Base-by-base conservation (phyloP, 306 rosid genomes). In the Aeschynomene evenia region DNA sequence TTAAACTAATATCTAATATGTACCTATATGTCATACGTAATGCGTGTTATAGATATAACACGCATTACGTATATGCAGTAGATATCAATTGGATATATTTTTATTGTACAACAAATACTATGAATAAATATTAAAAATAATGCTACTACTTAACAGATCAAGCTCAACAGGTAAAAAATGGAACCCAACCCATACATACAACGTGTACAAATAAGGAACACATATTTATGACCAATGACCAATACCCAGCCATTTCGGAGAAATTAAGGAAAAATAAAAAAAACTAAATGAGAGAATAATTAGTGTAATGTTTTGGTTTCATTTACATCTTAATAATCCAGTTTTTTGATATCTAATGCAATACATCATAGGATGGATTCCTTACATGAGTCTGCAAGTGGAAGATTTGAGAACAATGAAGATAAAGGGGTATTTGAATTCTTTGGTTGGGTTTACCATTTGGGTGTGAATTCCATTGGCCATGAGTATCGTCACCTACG, bases 391-490 rank as follows among this genome's bases (percentile, higher is more conserved):
- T 16, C 71, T 1, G 33, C 51, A 2, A 13, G 36, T 31, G 68
- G 34, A 1, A 56, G 80, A 33, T 23, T 57, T 3, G 86, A 80
- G 11, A 63, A 82, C 49, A 16, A 71, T 15, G 90, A 70, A 45
- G 90, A 84, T 26, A 78, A 78, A 73, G 71, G 79, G 15, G 57
- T 61, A 18, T 92, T 77, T 22, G 91, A 86, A 74, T 89, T 61
- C 72, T 89, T 80, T 49, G 98, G 98, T 7, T 93, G 97, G 96
- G 90, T 93, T 22, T 93, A 90, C 65, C 98, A 93, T 64, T 28
- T 93, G 14, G 97, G 97, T 8, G 68, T 84, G 16, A 90, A 93
- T 76, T 81, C 96, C n/a, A 85, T 93, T 5, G 97, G 96, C 7
- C 96, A 73, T n/a, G 91, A 93, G 62, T 90, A 80, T 6, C 83